A percentile compares a stretch with the other conserved stretches of the same genome.
Conservation (phyloP, 2,329 filamentous ascomycete species). For the Dactylellina sp. region DNA sequence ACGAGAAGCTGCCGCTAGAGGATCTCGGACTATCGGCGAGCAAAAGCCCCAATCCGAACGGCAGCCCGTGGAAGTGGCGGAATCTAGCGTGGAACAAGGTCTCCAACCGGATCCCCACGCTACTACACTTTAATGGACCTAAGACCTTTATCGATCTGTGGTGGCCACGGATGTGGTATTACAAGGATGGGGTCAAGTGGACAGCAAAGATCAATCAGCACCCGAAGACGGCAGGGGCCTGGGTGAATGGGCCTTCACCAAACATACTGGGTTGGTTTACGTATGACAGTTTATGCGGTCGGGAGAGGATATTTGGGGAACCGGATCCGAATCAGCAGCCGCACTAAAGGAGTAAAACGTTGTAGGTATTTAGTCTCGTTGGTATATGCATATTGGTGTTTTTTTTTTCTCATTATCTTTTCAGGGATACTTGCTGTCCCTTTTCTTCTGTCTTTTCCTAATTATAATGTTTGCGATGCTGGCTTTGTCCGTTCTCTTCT, state of each 20-base stretch:
- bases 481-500: not conserved
- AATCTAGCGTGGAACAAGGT: constrained; percentile 55
- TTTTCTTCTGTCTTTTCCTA: not conserved
- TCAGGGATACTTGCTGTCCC: not conserved
- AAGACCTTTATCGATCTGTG: constrained; percentile 54
- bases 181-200: constrained; percentile 43
- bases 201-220: constrained; percentile 36
- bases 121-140: constrained; percentile 56
- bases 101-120: constrained; percentile 46
- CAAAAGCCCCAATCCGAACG: constrained; percentile 50
- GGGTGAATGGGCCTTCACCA: constrained; percentile 26
- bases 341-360: not conserved
- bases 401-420: constrained; percentile 3
- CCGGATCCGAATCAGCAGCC: constrained; percentile 23
- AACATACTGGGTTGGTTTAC: constrained; percentile 36
- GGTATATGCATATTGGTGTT: constrained; percentile 5
- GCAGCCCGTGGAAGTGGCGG: constrained; percentile 54
- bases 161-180: constrained; percentile 57
- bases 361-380: not conserved
- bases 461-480: constrained; percentile 1
- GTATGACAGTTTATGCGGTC: constrained; percentile 42
- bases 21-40: constrained; percentile 37
- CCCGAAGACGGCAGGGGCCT: constrained; percentile 31
- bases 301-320: constrained; percentile 41
- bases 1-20: constrained; percentile 32